Evolutionary conservation across 371 early-diverging fungal species (phyloP), one percentile per base, ranked within the genome.

Genomic region (Mucor indicus): DNA sequence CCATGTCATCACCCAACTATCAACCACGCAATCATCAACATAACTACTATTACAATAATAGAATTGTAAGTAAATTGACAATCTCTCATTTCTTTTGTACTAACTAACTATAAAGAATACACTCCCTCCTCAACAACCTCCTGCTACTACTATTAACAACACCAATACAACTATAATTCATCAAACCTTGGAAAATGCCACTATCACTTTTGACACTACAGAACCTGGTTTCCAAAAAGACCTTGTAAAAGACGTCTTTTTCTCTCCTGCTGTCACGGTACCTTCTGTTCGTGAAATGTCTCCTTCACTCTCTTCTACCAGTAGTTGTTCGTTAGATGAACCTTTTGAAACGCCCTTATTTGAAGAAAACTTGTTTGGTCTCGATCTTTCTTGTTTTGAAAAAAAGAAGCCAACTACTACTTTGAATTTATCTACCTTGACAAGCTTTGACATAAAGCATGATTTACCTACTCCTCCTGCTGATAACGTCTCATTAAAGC

Each of bases 101-200:
- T n/a, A n/a, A n/a, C n/a, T n/a, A n/a, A n/a, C n/a, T n/a, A n/a
- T n/a, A n/a, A n/a, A n/a, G n/a, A n/a, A 13, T 49, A 13, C 33
- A 30, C 24, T 23, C 31, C 8, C 39, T 8, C 22, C 10, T 23
- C 8, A 24, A 20, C 17, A 27, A 29, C 47, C 46, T 39, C 53
- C 55, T 7, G 36, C 33, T 39, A 24, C 31, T 39, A 43, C 44
- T 25, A 8, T 37, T 37, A n/a, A n/a, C n/a, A n/a, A n/a, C n/a
- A n/a, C n/a, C n/a, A n/a, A n/a, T n/a, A n/a, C n/a, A 40, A 41
- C 48, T 27, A 69, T 71, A 24, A 76, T 76, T 44, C 76, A 76
- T 43, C 72, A 67, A 40, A 76, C 76, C 0, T 48, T 76, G n/a
- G 72, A 76, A 44, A 76, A 76, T 36, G 67, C 69, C 11, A 75